Evolutionary conservation across 1,284 basidiomycete genomes (phyloP).

Genomic region (Uromyces viciae-fabae): DNA sequence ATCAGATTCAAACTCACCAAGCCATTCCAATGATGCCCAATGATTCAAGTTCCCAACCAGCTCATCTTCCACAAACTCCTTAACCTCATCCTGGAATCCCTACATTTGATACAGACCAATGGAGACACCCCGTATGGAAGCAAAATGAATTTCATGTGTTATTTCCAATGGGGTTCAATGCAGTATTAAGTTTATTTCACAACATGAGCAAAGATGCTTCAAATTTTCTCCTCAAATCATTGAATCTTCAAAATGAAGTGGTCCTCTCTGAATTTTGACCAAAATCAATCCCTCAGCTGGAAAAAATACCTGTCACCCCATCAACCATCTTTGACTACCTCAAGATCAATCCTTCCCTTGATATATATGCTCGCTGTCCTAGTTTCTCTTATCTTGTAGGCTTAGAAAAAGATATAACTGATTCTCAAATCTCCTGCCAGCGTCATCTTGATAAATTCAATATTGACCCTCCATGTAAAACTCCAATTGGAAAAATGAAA

Average conservation of each 20-base stretch:
- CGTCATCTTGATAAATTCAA: not conserved
- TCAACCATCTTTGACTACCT: conserved; percentile 7
- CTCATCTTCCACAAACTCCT: not conserved
- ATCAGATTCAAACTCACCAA: not conserved
- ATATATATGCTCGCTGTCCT: conserved; percentile 8
- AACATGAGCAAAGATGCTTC: conserved; percentile 14
- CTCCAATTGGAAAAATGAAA: conserved; percentile 20
- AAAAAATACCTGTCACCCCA: not conserved
- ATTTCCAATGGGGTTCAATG: conserved; percentile 3
- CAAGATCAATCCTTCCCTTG: not conserved
- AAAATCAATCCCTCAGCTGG: not conserved
- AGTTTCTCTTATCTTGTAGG: not conserved
- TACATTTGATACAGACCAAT: not conserved
- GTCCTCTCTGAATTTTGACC: not conserved
- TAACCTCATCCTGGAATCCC: not conserved
- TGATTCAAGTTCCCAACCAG: not conserved
- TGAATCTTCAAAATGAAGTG: conserved; percentile 6
- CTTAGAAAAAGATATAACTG: not conserved
- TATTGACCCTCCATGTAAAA: not conserved
- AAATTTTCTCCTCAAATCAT: not conserved
- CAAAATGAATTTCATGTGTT: conserved; percentile 1
- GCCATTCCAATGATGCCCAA: not conserved
- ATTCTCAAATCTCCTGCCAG: not conserved
- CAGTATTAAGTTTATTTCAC: not conserved
- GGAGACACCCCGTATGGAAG: not conserved